These are phyloP conservation scores for Saposhnikovia divaricata DNA, from an alignment of 129 eudicot species.

Conservation along the genomic window DNA sequence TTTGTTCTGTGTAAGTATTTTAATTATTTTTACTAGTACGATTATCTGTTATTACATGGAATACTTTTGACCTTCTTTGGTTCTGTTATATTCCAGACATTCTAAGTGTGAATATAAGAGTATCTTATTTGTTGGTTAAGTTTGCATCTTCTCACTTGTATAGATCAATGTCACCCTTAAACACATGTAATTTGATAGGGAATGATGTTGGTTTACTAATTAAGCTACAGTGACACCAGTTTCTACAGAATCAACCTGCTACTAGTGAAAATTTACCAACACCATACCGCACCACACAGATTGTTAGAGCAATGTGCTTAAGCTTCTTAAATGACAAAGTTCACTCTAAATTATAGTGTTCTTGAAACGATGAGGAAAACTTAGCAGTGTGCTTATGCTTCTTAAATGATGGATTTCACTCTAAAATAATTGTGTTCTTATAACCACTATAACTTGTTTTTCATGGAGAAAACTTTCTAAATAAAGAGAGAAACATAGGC, in stretches of 20 bases:
- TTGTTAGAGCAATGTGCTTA: neutral
- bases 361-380: neutral
- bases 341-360: neutral
- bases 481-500: neutral
- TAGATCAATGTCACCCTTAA: neutral
- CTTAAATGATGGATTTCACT: neutral
- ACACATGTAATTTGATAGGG: neutral
- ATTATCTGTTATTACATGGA: too few species aligned
- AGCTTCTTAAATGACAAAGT: neutral
- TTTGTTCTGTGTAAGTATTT: too few species aligned
- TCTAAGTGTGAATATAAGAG: too few species aligned
- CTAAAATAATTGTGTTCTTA: neutral
- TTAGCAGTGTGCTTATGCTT: neutral
- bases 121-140: too few species aligned
- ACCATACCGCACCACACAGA: neutral
- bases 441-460: neutral
- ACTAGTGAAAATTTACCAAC: neutral
- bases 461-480: neutral
- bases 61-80: too few species aligned
- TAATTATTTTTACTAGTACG: too few species aligned
- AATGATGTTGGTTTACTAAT: neutral
- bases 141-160: too few species aligned
- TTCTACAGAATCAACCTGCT: neutral
- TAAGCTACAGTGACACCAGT: too few species aligned
- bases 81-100: too few species aligned